phyloP scores from a whole-genome alignment of 2,329 filamentous ascomycete genomes.

The Xylaria sp. region DNA sequence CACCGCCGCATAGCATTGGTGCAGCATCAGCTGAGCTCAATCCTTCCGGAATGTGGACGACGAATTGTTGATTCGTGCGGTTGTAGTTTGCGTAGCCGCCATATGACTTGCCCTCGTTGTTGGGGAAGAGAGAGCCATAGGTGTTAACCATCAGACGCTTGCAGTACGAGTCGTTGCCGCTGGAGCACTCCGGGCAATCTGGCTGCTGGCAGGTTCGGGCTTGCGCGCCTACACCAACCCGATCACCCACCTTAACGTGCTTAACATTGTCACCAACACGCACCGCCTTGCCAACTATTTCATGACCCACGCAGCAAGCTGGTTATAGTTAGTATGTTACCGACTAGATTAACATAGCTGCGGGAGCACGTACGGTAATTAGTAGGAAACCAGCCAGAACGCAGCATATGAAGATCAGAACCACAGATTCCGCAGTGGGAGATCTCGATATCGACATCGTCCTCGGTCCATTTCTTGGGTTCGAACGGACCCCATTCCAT shows the following conservation, averaged over 20 bases:
- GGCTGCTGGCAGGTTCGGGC: constrained; percentile 63
- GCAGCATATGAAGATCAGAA: constrained; percentile 68
- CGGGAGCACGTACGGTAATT: constrained; percentile 52
- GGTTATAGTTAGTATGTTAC: constrained; percentile 33
- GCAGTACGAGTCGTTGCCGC: constrained; percentile 58
- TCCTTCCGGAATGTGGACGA: constrained; percentile 58
- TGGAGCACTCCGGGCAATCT: constrained; percentile 57
- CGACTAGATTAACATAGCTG: not conserved
- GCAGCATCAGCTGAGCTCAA: constrained; percentile 58
- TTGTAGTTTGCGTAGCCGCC: constrained; percentile 62
- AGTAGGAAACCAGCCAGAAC: constrained; percentile 62
- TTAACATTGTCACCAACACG: constrained; percentile 70
- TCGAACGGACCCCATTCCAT: constrained; percentile 67
- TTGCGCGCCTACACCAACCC: constrained; percentile 66
- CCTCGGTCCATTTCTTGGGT: constrained; percentile 74
- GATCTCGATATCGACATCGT: constrained; percentile 72
- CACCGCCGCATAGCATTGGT: constrained; percentile 76
- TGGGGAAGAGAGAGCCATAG: constrained; percentile 62
- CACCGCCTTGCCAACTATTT: constrained; percentile 70
- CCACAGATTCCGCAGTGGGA: constrained; percentile 75
- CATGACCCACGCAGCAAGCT: constrained; percentile 70
- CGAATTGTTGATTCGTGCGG: constrained; percentile 58
- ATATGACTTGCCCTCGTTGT: constrained; percentile 67
- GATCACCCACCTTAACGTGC: constrained; percentile 53
- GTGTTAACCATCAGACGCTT: constrained; percentile 57